Evolutionary conservation across 2,329 filamentous ascomycete species (phyloP).

Genomic region (Botrytis squamosa): DNA sequence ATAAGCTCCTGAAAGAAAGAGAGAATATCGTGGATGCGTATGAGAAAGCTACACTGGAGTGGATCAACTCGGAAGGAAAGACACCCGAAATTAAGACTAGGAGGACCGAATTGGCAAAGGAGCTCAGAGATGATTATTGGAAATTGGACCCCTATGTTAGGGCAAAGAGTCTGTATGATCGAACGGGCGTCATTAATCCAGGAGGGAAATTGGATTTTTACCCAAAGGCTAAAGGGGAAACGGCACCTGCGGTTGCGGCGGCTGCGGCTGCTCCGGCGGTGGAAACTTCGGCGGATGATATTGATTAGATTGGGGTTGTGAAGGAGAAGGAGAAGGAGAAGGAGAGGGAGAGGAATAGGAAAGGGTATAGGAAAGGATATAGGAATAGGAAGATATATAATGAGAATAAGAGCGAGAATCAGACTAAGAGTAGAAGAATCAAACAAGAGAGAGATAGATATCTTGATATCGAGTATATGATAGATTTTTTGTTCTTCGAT

Average conservation of each 20-base stretch:
- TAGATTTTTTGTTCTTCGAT: background rate
- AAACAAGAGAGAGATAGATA: background rate
- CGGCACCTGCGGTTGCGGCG: conserved; percentile 23
- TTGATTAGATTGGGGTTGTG: conserved; percentile 31
- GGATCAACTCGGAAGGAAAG: conserved; percentile 58
- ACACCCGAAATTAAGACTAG: conserved; percentile 49
- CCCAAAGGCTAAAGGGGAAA: conserved; percentile 38
- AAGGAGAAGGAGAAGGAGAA: background rate
- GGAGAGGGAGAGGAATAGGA: no score
- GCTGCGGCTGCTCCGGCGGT: background rate
- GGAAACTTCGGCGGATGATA: conserved; percentile 30
- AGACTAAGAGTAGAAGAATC: background rate
- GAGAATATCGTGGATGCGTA: conserved; percentile 67
- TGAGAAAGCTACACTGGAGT: conserved; percentile 71
- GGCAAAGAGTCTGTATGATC: conserved; percentile 81
- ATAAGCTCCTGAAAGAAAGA: conserved; percentile 63
- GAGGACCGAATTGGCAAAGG: conserved; percentile 60
- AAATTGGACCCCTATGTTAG: conserved; percentile 81
- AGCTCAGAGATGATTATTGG: conserved; percentile 80
- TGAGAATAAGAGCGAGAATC: background rate
- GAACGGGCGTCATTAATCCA: conserved; percentile 67
- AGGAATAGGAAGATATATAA: background rate
- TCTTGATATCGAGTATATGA: background rate
- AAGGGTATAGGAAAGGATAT: background rate
- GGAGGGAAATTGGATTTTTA: conserved; percentile 74